Base-by-base conservation (phyloP, 2,329 filamentous ascomycete genomes). In the Pyrenochaeta sp. region DNA sequence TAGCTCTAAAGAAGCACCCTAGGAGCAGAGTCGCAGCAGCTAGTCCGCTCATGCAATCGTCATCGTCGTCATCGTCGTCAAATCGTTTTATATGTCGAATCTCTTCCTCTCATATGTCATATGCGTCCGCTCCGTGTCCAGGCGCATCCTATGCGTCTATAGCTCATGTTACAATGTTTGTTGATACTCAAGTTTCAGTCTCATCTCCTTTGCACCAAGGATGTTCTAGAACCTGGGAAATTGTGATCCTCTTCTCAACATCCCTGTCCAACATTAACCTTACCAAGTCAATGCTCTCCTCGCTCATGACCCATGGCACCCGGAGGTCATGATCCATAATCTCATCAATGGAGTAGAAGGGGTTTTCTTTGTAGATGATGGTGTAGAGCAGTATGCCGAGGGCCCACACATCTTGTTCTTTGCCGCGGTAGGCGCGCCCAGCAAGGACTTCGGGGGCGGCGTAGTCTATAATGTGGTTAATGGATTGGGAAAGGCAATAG, bases 331-430 rank as follows among this genome's bases (percentile, higher is more conserved):
- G 93, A 76, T 99, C 95, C 87, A 98, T 96, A 73, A 99, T 99
- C 82, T 99, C 95, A 77, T 99, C 95, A 72, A 98, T 95, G 78
- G 91, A 96, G 84, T 98, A 98, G 78, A 97, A 99, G 0, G 95
- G 94, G 74, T 99, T 99, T 80, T 99, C 95, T 81, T 98, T 99
- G 85, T 99, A 99, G 72, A 98, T 91, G 73, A 99, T 97, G 28
- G 95, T 99, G 82, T 99, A 99, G 13, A 99, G 87, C 27, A 99
- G 85, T 72, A 99, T 98, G 25, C 95, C 95, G 15, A 99, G 85
- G 0, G 95, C 95, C 95, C 95, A 99, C 30, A 99, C 93, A 73
- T 99, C 95, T 82, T 99, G 95, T 77, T 97, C 94, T 79, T 96
- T 97, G 72, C 95, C 95, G 66, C 91, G 88, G 79, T 99, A 99